Conservation (phyloP, 257 asterid species). For the Salvia hispanica region DNA sequence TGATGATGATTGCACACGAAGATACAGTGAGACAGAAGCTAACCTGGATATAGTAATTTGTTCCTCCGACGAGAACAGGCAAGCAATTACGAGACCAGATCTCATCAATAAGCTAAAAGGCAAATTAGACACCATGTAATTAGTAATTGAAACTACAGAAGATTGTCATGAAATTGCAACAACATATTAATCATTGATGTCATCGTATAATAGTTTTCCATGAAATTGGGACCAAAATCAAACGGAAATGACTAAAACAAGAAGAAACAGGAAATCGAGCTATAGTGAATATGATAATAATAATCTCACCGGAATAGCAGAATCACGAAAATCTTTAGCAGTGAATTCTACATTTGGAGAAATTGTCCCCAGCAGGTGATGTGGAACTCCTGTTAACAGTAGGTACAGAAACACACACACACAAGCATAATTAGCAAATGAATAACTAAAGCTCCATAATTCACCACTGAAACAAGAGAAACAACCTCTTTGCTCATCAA, state of each 20-base stretch:
- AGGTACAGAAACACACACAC: conserved; percentile 3
- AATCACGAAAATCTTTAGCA: conserved; percentile 81
- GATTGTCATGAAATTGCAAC: conserved; percentile 12
- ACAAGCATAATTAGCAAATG: background rate
- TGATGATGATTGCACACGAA: background rate
- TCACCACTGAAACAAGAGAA: conserved; percentile 4
- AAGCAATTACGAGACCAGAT: conserved; percentile 71
- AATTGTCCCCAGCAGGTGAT: conserved; percentile 82
- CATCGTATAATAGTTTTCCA: background rate
- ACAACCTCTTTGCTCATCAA: conserved; percentile 66
- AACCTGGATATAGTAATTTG: conserved; percentile 97
- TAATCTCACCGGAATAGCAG: conserved; percentile 63
- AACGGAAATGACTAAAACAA: background rate
- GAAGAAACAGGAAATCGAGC: background rate
- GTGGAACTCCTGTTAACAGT: conserved; percentile 68
- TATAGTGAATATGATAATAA: background rate
- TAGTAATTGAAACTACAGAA: conserved; percentile 31
- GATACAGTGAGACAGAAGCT: conserved; percentile 25
- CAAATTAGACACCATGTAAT: conserved; percentile 28
- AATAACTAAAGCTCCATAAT: conserved; percentile 15
- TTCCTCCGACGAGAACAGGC: conserved; percentile 98
- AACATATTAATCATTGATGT: conserved; percentile 14
- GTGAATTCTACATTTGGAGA: conserved; percentile 74
- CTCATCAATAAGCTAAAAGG: conserved; percentile 68
- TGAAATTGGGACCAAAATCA: background rate